A percentile compares a stretch with the other conserved stretches of the same genome.
These are phyloP conservation scores for Colletotrichum viniferum DNA, from an alignment of 2,329 filamentous ascomycete species.

Conservation along the genomic window DNA sequence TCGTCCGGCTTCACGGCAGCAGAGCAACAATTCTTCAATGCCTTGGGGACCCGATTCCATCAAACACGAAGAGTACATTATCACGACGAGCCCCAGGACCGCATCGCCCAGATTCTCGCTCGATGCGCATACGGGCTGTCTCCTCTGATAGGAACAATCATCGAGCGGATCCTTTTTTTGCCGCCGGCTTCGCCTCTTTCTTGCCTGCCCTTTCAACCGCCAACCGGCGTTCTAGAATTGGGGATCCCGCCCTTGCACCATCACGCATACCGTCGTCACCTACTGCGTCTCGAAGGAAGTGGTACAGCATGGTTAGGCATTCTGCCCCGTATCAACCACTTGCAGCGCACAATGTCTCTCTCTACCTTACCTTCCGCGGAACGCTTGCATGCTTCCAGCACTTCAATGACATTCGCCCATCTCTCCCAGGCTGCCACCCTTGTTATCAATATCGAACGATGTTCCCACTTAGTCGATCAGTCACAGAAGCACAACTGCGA, in stretches of 20 bases:
- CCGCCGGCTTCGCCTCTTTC: conserved; percentile 10
- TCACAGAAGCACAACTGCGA: background rate
- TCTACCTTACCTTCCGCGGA: background rate
- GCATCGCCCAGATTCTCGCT: background rate
- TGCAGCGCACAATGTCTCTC: background rate
- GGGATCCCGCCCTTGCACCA: background rate
- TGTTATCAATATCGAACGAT: conserved; percentile 4
- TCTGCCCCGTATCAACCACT: background rate
- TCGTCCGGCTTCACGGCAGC: background rate
- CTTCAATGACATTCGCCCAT: background rate
- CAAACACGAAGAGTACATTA: background rate
- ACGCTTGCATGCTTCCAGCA: background rate
- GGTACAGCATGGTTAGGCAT: background rate
- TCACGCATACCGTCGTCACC: conserved; percentile 1
- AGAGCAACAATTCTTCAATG: background rate
- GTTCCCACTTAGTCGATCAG: background rate
- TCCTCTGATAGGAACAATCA: background rate
- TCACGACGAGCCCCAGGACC: background rate
- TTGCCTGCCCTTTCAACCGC: background rate
- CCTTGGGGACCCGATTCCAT: background rate
- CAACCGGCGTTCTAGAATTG: conserved; percentile 16
- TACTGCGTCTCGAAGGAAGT: background rate
- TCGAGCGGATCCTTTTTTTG: background rate
- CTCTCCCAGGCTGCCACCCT: background rate
- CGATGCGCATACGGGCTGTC: background rate